Evolutionary conservation across 2,329 filamentous ascomycete species (phyloP).

Genomic region (Aspergillus sp.): DNA sequence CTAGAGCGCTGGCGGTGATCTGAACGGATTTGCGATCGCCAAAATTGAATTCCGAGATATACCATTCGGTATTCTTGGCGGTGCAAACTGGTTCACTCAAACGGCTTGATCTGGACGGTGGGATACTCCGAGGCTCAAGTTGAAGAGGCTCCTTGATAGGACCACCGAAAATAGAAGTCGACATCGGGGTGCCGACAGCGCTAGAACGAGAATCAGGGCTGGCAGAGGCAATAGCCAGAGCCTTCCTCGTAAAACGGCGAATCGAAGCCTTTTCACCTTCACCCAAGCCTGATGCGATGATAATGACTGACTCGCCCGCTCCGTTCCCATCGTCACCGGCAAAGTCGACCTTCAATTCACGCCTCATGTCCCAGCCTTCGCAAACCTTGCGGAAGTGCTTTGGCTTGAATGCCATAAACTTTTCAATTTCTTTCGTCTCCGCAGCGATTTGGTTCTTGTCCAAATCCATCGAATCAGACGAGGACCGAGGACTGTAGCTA

Average conservation of each 20-base stretch:
- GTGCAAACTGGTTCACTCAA: conserved; percentile 27
- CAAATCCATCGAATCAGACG: conserved; percentile 65
- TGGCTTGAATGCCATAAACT: conserved; percentile 64
- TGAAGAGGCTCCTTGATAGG: conserved; percentile 20
- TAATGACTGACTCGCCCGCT: conserved; percentile 68
- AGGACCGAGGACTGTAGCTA: conserved; percentile 74
- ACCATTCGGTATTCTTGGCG: conserved; percentile 57
- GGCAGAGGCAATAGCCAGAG: conserved; percentile 21
- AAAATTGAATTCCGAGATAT: conserved; percentile 54
- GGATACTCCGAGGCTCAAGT: conserved; percentile 14
- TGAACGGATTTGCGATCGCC: conserved; percentile 53
- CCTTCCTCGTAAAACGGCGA: conserved; percentile 53
- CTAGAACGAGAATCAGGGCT: conserved; percentile 5
- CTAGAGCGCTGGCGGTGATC: conserved; percentile 65
- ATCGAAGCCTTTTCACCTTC: conserved; percentile 49
- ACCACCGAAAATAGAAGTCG: conserved; percentile 48
- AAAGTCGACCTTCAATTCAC: conserved; percentile 81
- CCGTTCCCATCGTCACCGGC: conserved; percentile 68
- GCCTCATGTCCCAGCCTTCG: conserved; percentile 85
- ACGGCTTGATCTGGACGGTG: conserved; percentile 25
- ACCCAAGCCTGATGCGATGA: conserved; percentile 66
- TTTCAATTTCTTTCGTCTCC: conserved; percentile 76
- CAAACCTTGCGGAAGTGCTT: conserved; percentile 72
- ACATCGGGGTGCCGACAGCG: conserved; percentile 10
- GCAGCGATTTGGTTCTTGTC: conserved; percentile 62